Evolutionary conservation across 768 basidiomycete species (phyloP), one percentile per base, ranked within the genome.

Genomic region (Tricholoma bakamatsutake): DNA sequence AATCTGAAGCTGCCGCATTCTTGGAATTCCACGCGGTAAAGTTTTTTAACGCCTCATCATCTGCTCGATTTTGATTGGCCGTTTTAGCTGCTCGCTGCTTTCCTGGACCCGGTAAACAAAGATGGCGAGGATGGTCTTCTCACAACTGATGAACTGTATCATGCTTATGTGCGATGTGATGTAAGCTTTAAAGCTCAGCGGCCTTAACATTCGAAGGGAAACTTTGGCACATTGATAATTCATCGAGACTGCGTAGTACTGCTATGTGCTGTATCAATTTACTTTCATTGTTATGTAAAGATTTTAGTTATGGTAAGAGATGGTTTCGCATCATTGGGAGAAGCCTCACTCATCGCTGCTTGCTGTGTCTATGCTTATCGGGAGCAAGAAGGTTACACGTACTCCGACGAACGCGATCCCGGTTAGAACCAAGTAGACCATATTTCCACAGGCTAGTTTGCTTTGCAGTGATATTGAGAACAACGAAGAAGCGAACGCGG

Each of bases 141-240:
- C 55, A 83, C 85, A 18, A 80, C 82, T 18, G 83, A 83, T 53
- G 86, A 89, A 70, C 63, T 90, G 39, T 90, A 89, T 70, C 81
- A 88, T 70, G 85, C 88, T 62, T 88, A 80, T 58, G 82, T 86
- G 47, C 76, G 80, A 39, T 75, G 75, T 53, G 81, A 84, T 66
- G 79, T 87, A 24, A 68, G 59, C 42, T 70, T 70, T 54, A 69
- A 67, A 58, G 68, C 15, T 17, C 10, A 15, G 12, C 13, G 12
- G 13, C 13, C 12, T 37, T 37, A 15, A 37, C 15, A 15, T 37
- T 37, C 3, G 4, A 15, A 31, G 10, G 31, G 8, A 31, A 10
- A 7, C 31, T 3, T 31, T 31, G 6, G 31, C 8, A 31, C 31
- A 5, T 10, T 10, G 31, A 31, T 7, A 10, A 7, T 31, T 31